phyloP scores from a whole-genome alignment of 139 green algal genomes.

The Chlamydomonas schloesseri region DNA sequence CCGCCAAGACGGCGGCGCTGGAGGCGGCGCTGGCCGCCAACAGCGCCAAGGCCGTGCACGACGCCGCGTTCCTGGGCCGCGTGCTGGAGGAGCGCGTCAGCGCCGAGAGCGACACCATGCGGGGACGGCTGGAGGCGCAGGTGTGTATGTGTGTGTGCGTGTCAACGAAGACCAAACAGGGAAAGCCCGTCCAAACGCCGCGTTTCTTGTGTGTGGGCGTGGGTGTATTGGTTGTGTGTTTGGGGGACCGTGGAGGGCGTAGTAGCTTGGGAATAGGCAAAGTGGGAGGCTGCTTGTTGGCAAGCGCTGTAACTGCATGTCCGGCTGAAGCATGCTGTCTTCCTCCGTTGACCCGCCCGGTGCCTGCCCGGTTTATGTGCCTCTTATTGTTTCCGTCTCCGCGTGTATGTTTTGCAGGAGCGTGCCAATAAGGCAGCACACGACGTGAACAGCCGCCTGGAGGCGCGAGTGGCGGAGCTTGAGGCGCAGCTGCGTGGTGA shows the following conservation, averaged over 20 bases:
- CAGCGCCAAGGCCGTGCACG: conserved; percentile 21
- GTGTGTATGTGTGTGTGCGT: not conserved
- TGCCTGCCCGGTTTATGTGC: no score
- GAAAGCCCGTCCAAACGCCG: no score
- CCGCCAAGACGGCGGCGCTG: conserved; percentile 43
- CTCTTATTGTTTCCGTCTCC: no score
- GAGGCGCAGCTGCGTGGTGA: conserved; percentile 30
- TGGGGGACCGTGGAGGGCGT: no score
- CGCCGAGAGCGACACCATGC: not conserved
- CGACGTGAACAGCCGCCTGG: not conserved
- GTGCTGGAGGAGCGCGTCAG: conserved; percentile 19
- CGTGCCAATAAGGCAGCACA: not conserved
- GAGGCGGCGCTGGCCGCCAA: conserved; percentile 29
- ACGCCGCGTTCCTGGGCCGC: not conserved
- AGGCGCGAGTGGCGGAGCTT: conserved; percentile 31
- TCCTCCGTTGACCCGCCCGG: no score
- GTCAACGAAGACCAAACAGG: no score
- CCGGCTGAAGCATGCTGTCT: no score
- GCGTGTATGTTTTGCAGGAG: not conserved
- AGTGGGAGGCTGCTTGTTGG: no score
- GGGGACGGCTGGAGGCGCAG: conserved; percentile 19
- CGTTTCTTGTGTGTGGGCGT: no score
- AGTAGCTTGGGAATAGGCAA: no score
- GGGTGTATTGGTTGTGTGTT: no score
- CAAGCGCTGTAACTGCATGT: no score